These are phyloP conservation scores for Paspalum vaginatum DNA, from an alignment of 176 grass and related monocot genomes.

Conservation along the genomic window DNA sequence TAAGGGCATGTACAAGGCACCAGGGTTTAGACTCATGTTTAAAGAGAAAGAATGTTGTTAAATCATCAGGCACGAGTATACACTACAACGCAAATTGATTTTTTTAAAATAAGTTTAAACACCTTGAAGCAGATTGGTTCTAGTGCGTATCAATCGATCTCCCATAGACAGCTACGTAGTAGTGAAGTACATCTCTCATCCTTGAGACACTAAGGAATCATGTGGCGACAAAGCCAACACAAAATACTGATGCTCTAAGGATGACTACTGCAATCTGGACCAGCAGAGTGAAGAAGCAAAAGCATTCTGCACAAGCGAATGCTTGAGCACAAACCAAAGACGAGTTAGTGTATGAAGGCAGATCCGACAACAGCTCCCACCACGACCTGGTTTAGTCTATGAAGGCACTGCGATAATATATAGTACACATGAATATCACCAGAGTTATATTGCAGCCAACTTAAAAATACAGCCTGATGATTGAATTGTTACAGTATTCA, in stretches of 20 bases:
- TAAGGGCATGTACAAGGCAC: too few species aligned
- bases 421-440: slow-evolving; percentile 49
- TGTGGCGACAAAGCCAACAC: slow-evolving; percentile 50
- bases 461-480: not conserved
- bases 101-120: too few species aligned
- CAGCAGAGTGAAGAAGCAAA: slow-evolving; percentile 57
- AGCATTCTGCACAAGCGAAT: slow-evolving; percentile 60
- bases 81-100: too few species aligned
- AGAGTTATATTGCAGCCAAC: slow-evolving; percentile 27
- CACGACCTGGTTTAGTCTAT: slow-evolving; percentile 73
- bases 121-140: not conserved
- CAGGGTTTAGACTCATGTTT: too few species aligned
- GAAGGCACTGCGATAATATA: slow-evolving; percentile 77
- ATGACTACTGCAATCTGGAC: slow-evolving; percentile 51
- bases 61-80: too few species aligned
- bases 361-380: slow-evolving; percentile 68
- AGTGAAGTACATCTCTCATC: slow-evolving; percentile 48
- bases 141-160: not conserved
- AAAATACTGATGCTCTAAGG: slow-evolving; percentile 45
- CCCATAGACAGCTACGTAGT: slow-evolving; percentile 9
- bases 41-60: too few species aligned
- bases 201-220: slow-evolving; percentile 56
- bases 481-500: not conserved
- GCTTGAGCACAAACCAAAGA: slow-evolving; percentile 70
- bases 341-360: slow-evolving; percentile 38